These are phyloP conservation scores for Tricholomella constricta DNA, from an alignment of 768 basidiomycete genomes.

Conservation along the genomic window DNA sequence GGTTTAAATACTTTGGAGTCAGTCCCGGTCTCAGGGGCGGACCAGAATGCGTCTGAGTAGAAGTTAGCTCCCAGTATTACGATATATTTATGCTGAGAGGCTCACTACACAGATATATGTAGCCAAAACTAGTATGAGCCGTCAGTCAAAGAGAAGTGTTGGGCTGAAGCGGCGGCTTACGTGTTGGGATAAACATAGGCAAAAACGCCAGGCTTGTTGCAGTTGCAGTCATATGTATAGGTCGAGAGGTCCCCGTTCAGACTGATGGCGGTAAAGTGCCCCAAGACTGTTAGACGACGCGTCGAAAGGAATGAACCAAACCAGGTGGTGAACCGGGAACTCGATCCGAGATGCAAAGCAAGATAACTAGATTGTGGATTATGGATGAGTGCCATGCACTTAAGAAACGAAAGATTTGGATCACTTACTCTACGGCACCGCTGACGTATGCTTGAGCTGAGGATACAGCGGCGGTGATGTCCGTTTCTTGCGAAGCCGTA, in stretches of 20 bases:
- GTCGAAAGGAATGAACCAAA: constrained; percentile 45
- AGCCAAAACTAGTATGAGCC: constrained; percentile 25
- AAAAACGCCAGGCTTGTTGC: constrained; percentile 33
- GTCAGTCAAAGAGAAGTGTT: no score
- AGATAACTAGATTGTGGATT: constrained; percentile 30
- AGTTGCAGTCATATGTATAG: constrained; percentile 41
- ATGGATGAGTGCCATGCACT: no score
- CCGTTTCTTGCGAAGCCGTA: constrained; percentile 34
- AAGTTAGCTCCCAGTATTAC: no score
- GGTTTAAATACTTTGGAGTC: constrained; percentile 35
- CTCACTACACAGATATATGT: constrained; percentile 44
- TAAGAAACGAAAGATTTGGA: not conserved
- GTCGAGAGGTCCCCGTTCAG: constrained; percentile 28
- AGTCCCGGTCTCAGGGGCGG: constrained; percentile 46
- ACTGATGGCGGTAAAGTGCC: constrained; percentile 41
- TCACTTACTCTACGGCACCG: constrained; percentile 32
- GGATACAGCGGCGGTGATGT: constrained; percentile 39
- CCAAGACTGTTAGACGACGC: constrained; percentile 36
- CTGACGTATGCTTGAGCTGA: constrained; percentile 42
- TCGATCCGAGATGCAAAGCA: constrained; percentile 31
- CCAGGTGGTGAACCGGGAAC: constrained; percentile 50
- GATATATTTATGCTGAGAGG: no score
- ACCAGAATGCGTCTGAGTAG: constrained; percentile 41
- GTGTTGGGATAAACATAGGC: constrained; percentile 40
- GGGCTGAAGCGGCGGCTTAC: no score